phyloP scores from a whole-genome alignment of 2,329 filamentous ascomycete genomes.

The Aureobasidium sp. region DNA sequence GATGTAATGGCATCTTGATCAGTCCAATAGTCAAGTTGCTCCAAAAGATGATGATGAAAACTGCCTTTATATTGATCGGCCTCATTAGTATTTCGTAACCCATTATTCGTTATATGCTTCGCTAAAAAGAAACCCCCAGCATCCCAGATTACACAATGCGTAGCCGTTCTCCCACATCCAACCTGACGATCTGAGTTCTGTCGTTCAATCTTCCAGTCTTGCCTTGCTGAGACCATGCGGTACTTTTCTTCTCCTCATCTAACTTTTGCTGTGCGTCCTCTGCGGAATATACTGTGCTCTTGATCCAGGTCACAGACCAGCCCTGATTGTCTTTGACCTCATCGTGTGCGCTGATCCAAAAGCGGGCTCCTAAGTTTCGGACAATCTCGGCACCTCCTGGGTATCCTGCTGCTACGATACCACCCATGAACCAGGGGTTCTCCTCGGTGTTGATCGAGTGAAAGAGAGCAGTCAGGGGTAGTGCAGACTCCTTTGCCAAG shows the following conservation, averaged over 20 bases:
- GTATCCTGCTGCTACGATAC: constrained; percentile 62
- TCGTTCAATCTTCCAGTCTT: not conserved
- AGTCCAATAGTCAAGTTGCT: too few species aligned
- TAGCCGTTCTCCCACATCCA: constrained; percentile 14
- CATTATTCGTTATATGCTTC: constrained; percentile 17
- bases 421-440: constrained; percentile 69
- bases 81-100: constrained; percentile 13
- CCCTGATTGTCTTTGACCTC: constrained; percentile 64
- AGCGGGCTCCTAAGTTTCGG: constrained; percentile 55
- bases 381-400: constrained; percentile 66
- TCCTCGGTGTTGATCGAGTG: constrained; percentile 69
- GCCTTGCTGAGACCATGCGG: not conserved
- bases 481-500: constrained; percentile 58
- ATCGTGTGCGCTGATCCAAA: constrained; percentile 71
- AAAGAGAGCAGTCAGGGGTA: constrained; percentile 70
- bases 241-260: constrained; percentile 19
- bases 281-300: constrained; percentile 48
- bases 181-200: constrained; percentile 4
- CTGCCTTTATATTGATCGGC: not conserved
- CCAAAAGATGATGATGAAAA: not conserved
- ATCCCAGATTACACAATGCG: constrained; percentile 8
- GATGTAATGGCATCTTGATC: not conserved
- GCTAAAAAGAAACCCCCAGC: not conserved
- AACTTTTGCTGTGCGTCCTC: constrained; percentile 52
- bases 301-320: constrained; percentile 56